phyloP scores from a whole-genome alignment of 805 yeast genomes.

The Myxozyma vanderwaltii region DNA sequence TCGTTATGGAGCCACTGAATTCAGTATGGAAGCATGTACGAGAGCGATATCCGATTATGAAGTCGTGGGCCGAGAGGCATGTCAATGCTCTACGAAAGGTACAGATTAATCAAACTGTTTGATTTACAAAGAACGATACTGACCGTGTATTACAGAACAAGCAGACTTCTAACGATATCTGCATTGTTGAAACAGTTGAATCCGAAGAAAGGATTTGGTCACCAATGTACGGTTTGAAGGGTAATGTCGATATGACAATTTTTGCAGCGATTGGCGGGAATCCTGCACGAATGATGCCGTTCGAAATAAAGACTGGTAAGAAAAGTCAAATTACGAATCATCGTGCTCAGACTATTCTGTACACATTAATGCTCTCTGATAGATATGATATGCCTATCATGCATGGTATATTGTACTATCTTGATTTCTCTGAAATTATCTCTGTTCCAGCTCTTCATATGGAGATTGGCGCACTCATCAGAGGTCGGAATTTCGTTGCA shows the following conservation, averaged over 20 bases:
- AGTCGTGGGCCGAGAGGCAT: slow-evolving; percentile 39
- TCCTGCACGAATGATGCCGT: slow-evolving; percentile 51
- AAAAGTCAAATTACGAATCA: slow-evolving; percentile 60
- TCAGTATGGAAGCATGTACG: slow-evolving; percentile 35
- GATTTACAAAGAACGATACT: neutral
- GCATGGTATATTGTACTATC: slow-evolving; percentile 71
- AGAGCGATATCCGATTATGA: slow-evolving; percentile 30
- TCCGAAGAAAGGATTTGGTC: slow-evolving; percentile 93
- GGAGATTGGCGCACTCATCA: slow-evolving; percentile 69
- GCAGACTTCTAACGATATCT: slow-evolving; percentile 42
- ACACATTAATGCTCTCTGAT: slow-evolving; percentile 76
- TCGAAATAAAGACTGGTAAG: slow-evolving; percentile 88
- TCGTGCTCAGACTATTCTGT: slow-evolving; percentile 82
- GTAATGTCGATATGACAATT: slow-evolving; percentile 85
- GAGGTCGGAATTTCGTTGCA: slow-evolving; percentile 71
- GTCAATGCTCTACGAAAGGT: slow-evolving; percentile 15
- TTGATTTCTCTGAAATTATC: slow-evolving; percentile 59
- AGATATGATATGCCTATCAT: slow-evolving; percentile 62
- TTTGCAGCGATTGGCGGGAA: slow-evolving; percentile 50
- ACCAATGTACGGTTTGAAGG: slow-evolving; percentile 84
- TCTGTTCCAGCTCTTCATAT: slow-evolving; percentile 54
- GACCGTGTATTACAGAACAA: neutral
- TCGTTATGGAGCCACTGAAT: slow-evolving; percentile 34
- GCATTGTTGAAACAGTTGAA: slow-evolving; percentile 69
- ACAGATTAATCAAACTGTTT: neutral